Evolutionary conservation across 192 early-diverging fungal genomes (phyloP).

Genomic region (Lobosporangium transversale): DNA sequence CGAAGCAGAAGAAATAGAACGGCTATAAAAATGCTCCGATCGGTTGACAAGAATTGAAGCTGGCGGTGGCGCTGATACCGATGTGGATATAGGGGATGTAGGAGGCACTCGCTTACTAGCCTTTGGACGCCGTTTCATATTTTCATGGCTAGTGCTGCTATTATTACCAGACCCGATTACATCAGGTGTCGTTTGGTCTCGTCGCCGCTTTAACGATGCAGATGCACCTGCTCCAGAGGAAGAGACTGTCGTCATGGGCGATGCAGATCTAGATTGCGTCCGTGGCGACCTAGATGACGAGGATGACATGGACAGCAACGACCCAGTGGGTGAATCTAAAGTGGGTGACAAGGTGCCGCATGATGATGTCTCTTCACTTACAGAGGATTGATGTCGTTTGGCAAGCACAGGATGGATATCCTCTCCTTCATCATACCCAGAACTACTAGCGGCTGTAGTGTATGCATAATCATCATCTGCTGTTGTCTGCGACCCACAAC

Average conservation of each 20-base stretch:
- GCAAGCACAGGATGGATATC: neutral
- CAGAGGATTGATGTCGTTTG: neutral
- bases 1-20: neutral
- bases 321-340: neutral
- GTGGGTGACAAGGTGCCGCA: neutral
- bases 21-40: too few relatives aligned
- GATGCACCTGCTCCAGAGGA: neutral
- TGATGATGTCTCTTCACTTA: neutral
- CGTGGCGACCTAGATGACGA: neutral
- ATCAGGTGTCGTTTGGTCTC: constrained; percentile 3
- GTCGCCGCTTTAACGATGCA: constrained; percentile 9
- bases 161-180: neutral
- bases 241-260: neutral
- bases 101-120: neutral
- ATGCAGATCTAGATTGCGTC: neutral
- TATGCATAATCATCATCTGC: neutral
- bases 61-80: neutral
- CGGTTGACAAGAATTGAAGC: neutral
- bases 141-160: neutral
- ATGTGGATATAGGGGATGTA: neutral
- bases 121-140: constrained; percentile 5
- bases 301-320: neutral
- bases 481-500: neutral
- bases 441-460: neutral
- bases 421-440: constrained; percentile 3